Evolutionary conservation across 2,329 filamentous ascomycete species (phyloP).

Genomic region (Graphilbum sp.): DNA sequence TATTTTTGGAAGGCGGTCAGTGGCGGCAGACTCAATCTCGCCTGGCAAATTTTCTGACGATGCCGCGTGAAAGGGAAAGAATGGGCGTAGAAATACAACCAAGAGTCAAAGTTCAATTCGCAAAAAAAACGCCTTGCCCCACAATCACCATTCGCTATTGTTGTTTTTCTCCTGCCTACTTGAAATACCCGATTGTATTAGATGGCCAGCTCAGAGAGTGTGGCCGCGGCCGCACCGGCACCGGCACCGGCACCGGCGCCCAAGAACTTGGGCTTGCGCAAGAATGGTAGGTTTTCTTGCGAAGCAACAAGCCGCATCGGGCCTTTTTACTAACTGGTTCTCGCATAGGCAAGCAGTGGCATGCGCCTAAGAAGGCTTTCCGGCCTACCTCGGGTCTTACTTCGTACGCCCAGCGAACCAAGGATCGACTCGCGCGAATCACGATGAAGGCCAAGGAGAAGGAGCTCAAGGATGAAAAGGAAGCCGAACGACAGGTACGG

Average conservation of each 20-base stretch:
- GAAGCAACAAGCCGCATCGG: no score
- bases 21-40: neutral
- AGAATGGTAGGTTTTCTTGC: slow-evolving; percentile 61
- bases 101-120: no score
- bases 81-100: no score
- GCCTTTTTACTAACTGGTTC: neutral
- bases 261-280: slow-evolving; percentile 51
- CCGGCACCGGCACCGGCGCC: slow-evolving; percentile 16
- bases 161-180: no score
- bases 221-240: no score
- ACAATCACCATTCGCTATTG: no score
- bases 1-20: neutral
- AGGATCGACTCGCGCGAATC: slow-evolving; percentile 50
- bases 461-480: slow-evolving; percentile 92
- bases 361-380: slow-evolving; percentile 67
- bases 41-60: neutral
- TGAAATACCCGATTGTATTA: no score
- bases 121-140: no score
- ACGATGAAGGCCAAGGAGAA: slow-evolving; percentile 87
- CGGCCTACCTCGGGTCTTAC: slow-evolving; percentile 63
- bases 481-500: slow-evolving; percentile 68
- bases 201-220: neutral
- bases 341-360: slow-evolving; percentile 80
- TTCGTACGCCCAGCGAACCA: slow-evolving; percentile 61
- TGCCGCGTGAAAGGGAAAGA: no score